Base-by-base conservation (phyloP, 768 basidiomycete species). In the Hydnum rufescens region DNA sequence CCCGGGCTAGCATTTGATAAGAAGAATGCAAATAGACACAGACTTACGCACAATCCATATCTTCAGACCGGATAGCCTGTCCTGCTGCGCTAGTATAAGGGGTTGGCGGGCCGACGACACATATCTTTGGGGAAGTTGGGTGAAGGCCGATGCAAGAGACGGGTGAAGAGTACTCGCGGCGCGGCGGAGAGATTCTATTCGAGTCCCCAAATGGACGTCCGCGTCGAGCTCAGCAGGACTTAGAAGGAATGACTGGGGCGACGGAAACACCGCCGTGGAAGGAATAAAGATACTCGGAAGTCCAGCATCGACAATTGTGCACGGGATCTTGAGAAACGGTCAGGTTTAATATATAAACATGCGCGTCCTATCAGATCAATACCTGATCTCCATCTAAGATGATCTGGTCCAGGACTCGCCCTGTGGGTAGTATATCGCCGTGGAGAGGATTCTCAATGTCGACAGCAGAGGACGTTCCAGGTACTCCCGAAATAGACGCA, bases 201-300 rank as follows among this genome's bases (percentile, higher is more conserved):
- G 64, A 65, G 34, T 61, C 64, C 47, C 34, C 47, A 39, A 73
- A 58, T 22, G 66, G 62, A 42, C 75, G 65, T 32, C 67, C 62
- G 4, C 56, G 43, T 22, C 60, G 56, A 83, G 66, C 36, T 75
- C 72, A 0, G 62, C 54, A 3, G 68, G 63, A 31, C 63, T 52
- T 57, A 82, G 68, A 63, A 85, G 77, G 16, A 85, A 73, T 2
- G 44, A 43, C 6, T 4, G 36, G 31, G 43, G 54, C 42, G 4
- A 76, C 78, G 0, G 82, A 82, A 61, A 84, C 83, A 16, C 82
- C 78, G 1, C 80, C 80, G 58, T 84, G 82, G 5, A 78, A 25
- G n/a, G 55, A 36, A 34, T 39, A 22, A 30, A 49, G 22, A 42
- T 36, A 22, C 19, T 25, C 19, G 16, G 42, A 23, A 42, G 43